These are phyloP conservation scores for Udeniomyces megalosporus DNA, from an alignment of 768 basidiomycete species.

Conservation along the genomic window DNA sequence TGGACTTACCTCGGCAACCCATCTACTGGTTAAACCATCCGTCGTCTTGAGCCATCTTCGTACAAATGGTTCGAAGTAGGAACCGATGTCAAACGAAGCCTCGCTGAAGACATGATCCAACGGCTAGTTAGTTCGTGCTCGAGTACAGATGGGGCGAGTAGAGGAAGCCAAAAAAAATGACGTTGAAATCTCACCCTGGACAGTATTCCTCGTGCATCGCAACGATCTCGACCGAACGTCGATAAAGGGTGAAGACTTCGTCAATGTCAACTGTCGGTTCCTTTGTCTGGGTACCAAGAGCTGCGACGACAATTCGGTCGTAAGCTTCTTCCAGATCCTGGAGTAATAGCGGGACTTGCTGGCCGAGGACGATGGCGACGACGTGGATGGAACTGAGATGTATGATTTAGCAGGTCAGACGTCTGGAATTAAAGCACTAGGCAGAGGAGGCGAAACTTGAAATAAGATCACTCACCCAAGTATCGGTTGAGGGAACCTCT, in stretches of 20 bases:
- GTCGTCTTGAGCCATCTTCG: slow-evolving; percentile 76
- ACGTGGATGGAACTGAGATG: slow-evolving; percentile 39
- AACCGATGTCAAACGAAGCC: slow-evolving; percentile 44
- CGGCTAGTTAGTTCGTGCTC: no score
- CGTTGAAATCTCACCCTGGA: slow-evolving; percentile 44
- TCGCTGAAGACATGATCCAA: neutral
- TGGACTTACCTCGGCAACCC: slow-evolving; percentile 71
- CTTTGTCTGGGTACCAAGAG: neutral
- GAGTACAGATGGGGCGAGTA: no score
- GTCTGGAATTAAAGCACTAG: neutral
- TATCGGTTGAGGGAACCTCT: slow-evolving; percentile 68
- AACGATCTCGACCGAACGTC: slow-evolving; percentile 53
- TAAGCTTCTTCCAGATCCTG: slow-evolving; percentile 51
- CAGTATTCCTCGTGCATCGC: slow-evolving; percentile 73
- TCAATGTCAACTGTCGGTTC: slow-evolving; percentile 49
- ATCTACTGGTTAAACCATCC: slow-evolving; percentile 73
- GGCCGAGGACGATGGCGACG: slow-evolving; percentile 43
- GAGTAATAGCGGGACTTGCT: slow-evolving; percentile 48
- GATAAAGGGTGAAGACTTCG: slow-evolving; percentile 74
- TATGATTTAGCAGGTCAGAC: neutral
- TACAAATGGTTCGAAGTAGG: slow-evolving; percentile 76
- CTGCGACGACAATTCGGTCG: slow-evolving; percentile 53
- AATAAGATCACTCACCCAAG: slow-evolving; percentile 43
- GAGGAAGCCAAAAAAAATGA: neutral
- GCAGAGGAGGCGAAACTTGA: neutral